Evolutionary conservation across 2,329 filamentous ascomycete species (phyloP).

Genomic region (Tympanopsis confertula): DNA sequence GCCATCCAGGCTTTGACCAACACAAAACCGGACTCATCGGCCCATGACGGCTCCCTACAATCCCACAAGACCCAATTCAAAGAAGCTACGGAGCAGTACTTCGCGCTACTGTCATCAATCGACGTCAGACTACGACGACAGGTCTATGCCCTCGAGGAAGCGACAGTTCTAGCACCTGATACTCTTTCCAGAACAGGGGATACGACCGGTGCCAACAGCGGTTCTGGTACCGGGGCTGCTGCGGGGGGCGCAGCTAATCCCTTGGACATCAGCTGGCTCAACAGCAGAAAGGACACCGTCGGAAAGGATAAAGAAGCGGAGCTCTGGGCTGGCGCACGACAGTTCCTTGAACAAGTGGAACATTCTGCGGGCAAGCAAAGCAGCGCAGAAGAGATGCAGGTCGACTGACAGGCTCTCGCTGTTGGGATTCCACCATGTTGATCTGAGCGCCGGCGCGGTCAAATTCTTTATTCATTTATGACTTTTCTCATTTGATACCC

Average conservation of each 20-base stretch:
- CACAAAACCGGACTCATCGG: constrained; percentile 16
- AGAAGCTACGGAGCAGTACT: constrained; percentile 33
- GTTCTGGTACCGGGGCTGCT: constrained; percentile 9
- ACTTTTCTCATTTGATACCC: too few relatives aligned
- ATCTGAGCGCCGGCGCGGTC: too few relatives aligned
- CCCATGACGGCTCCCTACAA: constrained; percentile 17
- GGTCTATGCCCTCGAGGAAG: constrained; percentile 43
- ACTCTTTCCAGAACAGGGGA: constrained; percentile 17
- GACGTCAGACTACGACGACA: constrained; percentile 37
- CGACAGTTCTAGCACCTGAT: constrained; percentile 34
- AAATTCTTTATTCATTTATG: too few relatives aligned
- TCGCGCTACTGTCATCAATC: constrained; percentile 36
- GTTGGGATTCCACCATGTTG: too few relatives aligned
- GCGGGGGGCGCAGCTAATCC: constrained; percentile 18
- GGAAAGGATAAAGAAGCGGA: constrained; percentile 45
- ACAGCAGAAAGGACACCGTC: constrained; percentile 46
- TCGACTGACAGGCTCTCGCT: constrained; percentile 16
- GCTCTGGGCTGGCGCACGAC: constrained; percentile 38
- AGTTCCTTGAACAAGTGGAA: constrained; percentile 27
- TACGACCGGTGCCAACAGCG: constrained; percentile 8
- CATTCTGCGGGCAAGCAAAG: constrained; percentile 6
- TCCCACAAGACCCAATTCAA: constrained; percentile 34
- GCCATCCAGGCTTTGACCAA: constrained; percentile 41
- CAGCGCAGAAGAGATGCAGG: constrained; percentile 18
- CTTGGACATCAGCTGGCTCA: constrained; percentile 51